These are phyloP conservation scores for Sporothrix humicola DNA, from an alignment of 2,329 filamentous ascomycete genomes.

Conservation along the genomic window DNA sequence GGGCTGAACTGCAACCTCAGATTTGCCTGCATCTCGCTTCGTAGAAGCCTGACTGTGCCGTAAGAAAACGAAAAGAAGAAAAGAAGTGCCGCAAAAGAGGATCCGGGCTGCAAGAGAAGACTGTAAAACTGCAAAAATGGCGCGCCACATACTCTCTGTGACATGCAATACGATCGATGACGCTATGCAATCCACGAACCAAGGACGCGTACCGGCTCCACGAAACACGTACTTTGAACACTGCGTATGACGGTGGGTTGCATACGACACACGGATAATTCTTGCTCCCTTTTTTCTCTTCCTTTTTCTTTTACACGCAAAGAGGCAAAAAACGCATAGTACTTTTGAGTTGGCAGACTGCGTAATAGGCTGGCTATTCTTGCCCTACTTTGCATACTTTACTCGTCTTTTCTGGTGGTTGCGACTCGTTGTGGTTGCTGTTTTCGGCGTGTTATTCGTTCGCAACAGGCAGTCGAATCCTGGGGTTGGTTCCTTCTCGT, in stretches of 20 bases:
- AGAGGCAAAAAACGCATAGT: not conserved
- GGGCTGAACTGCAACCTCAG: conserved; percentile 2
- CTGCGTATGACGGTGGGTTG: too few relatives aligned
- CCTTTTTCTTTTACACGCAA: not conserved
- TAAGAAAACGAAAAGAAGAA: not conserved
- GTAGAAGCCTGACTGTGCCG: not conserved
- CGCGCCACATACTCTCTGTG: too few relatives aligned
- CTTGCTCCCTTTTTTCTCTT: not conserved
- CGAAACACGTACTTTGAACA: not conserved
- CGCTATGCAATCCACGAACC: conserved; percentile 27
- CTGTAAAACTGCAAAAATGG: too few relatives aligned
- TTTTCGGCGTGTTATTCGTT: conserved; percentile 5
- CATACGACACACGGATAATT: not conserved
- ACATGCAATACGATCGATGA: conserved; percentile 26
- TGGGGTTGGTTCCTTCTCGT: conserved; percentile 14
- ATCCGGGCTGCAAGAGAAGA: not conserved
- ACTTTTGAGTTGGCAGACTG: not conserved
- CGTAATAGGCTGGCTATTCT: not conserved
- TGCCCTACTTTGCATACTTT: not conserved
- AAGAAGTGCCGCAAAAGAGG: not conserved
- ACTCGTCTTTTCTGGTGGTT: not conserved
- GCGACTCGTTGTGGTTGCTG: not conserved
- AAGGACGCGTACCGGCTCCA: conserved; percentile 19
- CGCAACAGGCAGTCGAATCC: not conserved
- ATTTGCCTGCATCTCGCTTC: not conserved